Evolutionary conservation across 257 asterid species (phyloP), one percentile per base, ranked within the genome.

Genomic region (Primulina eburnea): DNA sequence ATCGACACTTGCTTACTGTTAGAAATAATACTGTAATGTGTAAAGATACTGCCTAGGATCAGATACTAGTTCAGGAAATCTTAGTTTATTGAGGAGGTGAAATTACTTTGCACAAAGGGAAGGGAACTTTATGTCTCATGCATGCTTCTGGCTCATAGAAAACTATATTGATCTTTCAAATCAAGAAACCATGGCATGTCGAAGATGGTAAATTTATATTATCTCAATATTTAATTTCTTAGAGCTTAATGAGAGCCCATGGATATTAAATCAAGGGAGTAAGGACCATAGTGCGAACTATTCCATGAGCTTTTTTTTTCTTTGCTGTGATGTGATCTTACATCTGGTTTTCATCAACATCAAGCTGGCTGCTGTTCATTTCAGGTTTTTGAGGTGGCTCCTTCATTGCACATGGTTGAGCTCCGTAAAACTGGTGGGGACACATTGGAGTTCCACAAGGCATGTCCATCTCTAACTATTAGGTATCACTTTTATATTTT

Each of bases 331-430:
- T 12, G 37, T 65, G 57, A 55, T 65, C 26, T 67, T 58, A 8
- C 21, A 50, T 21, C 35, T 59, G 64, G 9, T 76, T 34, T 33
- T 70, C 67, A 6, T 29, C 32, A 52, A 29, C 24, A 28, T 18
- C 28, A 60, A 35, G 8, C 20, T 75, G 62, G 28, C 9, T 50
- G 52, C 57, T 76, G 73, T 69, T 58, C 40, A 60, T 17, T 60
- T 55, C 80, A 89, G 96, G 96, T 85, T 50, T 90, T 90, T 73
- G 97, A 90, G 86, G 91, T 90, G 75, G 97, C 95, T 65, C 96
- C 96, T 60, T 81, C 89, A 0, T 55, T 90, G 80, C 97, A 90
- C 74, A 80, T 88, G 86, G 96, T 90, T 67, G 95, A 90, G 85
- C 92, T 90, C 55, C 83, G 88, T 63, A 90, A 90, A 83, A 86